Percentiles rank a stretch among this genome's conserved stretches.
Conservation (phyloP, 1,284 basidiomycete genomes). For the Irpex lacteus region DNA sequence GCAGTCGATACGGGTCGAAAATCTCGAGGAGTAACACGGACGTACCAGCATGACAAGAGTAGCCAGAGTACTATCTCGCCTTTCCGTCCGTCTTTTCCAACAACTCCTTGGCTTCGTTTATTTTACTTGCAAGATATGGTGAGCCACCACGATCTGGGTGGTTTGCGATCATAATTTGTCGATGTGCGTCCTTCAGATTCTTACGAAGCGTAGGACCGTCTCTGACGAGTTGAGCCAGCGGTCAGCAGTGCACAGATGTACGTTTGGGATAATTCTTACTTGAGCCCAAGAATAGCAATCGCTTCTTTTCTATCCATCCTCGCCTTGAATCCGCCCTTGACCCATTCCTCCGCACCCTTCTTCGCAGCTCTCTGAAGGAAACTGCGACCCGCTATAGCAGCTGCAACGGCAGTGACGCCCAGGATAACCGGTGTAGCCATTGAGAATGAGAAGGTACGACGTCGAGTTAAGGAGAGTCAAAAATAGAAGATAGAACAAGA, state of each 20-base stretch:
- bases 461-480: background rate
- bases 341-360: conserved; percentile 80
- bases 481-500: background rate
- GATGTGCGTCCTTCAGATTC: conserved; percentile 86
- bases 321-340: conserved; percentile 89
- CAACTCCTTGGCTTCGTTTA: conserved; percentile 90
- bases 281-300: conserved; percentile 87
- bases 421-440: conserved; percentile 79
- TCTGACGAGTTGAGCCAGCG: conserved; percentile 38
- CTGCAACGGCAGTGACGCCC: conserved; percentile 78
- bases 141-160: conserved; percentile 96
- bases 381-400: conserved; percentile 75
- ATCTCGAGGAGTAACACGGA: background rate
- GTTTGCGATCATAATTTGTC: conserved; percentile 92
- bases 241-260: background rate
- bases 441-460: background rate
- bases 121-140: conserved; percentile 97
- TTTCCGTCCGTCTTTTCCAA: conserved; percentile 61
- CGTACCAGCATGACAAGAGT: background rate
- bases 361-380: conserved; percentile 59
- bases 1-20: background rate
- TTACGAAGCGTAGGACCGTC: conserved; percentile 71
- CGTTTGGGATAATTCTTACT: conserved; percentile 49
- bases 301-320: conserved; percentile 98
- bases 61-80: conserved; percentile 2